Base-by-base conservation (phyloP, 2,329 filamentous ascomycete species). In the Aureobasidium melanogenum region DNA sequence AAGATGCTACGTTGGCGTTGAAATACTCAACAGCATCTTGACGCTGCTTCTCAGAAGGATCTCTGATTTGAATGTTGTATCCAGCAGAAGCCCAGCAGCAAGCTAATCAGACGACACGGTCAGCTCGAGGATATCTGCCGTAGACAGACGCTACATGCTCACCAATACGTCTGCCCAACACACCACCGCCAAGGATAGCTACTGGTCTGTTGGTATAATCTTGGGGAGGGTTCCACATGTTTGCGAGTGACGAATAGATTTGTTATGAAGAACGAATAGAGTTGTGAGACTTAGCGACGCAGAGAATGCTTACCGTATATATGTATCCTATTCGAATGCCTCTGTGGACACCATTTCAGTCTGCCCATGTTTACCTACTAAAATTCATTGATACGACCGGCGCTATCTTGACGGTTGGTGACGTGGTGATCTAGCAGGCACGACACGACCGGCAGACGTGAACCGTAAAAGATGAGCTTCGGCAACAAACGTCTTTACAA, bases 81-180 rank as follows among this genome's bases (percentile, higher is more conserved):
- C 79, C 79, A 8, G 70, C 73, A 1, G 76, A 70, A 14, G 71
- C 72, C 75, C 75, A 80, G n/a, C 55, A 58, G 50, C 50, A 54
- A 39, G 50, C 50, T 54, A 7, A 15, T 24, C 15, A 38, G 22
- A n/a, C 6, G 5, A 28, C 19, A 15, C 15, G 6, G 24, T 54
- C 50, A 54, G 50, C 34, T 28, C 10, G 34, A 39, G 9, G 0
- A 3, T 19, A 5, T 32, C 30, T 22, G 10, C 15, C 14, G 26
- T 15, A 9, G 10, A 3, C 19, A 41, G 6, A n/a, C 7, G 1
- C 9, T 39, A 1, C 5, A 10, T 5, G 14, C 55, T 41, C 32
- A 60, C 57, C 74, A 15, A 79, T 76, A 17, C 77, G 71, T 9
- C 77, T 74, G 5, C 77, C 77, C 0, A 79, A 69, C 0, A 78